Evolutionary conservation across 768 basidiomycete genomes (phyloP), one percentile per base, ranked within the genome.

Genomic region (Amyloporia xantha): DNA sequence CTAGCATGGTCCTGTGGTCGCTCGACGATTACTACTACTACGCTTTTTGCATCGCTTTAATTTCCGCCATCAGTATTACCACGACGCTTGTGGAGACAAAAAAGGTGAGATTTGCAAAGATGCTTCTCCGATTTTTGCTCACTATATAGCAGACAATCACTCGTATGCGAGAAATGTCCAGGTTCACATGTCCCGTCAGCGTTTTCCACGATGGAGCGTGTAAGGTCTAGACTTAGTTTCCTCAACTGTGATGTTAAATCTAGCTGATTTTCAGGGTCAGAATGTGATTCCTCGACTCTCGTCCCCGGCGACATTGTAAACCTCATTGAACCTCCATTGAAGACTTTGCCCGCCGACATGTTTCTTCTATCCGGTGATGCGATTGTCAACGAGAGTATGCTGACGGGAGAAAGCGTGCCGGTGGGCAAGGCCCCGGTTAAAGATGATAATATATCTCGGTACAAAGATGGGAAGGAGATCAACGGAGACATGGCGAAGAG

Each of bases 361-460:
- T 79, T 97, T 55, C 75, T 99, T 6, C 80, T 99, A 24, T 90
- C 91, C 1, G 96, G 96, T 1, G 96, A 99, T 64, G 92, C 93
- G 1, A 95, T 99, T 50, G 86, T 98, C 44, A 98, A 98, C 64
- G 96, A 99, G 69, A 95, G 92, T 54, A 98, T 99, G 96, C 79
- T 99, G 20, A 98, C 96, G 0, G 96, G 96, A 11, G 96, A 99
- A 68, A 96, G 93, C 54, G 91, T 99, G 0, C 96, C 96, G 2
- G 91, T 99, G 44, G 89, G 89, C 63, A 99, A 99, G 64, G 67
- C 78, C 17, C 86, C 94, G 0, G 77, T 85, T 50, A 91, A 84
- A 60, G 86, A 91, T 55, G 84, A 84, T 23, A 84, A 84, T 45
- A 73, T 97, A 36, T 63, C 67, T 37, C 75, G 70, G 54, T 93